These are phyloP conservation scores for Fusarium sp. DNA, from an alignment of 2,329 filamentous ascomycete genomes.

Conservation along the genomic window DNA sequence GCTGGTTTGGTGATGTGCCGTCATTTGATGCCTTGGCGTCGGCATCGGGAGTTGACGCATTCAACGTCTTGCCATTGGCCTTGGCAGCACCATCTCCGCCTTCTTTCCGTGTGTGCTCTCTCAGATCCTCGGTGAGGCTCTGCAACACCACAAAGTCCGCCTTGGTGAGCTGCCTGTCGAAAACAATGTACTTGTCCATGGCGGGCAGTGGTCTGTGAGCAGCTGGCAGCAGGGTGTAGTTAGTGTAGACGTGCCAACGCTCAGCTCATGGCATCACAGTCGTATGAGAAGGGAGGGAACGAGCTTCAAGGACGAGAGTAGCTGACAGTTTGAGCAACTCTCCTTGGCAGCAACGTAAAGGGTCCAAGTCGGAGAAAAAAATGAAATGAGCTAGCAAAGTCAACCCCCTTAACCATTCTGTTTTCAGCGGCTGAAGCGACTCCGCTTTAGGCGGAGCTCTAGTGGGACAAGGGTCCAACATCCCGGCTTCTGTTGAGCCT, in stretches of 20 bases:
- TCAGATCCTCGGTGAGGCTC: slow-evolving; percentile 25
- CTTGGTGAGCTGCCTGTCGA: slow-evolving; percentile 4
- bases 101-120: slow-evolving; percentile 10
- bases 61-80: not conserved
- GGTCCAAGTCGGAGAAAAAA: not conserved
- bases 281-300: not conserved
- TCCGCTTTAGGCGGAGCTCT: not conserved
- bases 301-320: not conserved
- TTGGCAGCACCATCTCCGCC: slow-evolving; percentile 1
- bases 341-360: not conserved
- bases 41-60: not conserved
- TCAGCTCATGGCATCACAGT: not conserved
- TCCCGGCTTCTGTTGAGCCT: not conserved
- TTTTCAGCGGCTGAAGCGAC: not conserved
- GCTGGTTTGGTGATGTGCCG: not conserved
- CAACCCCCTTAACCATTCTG: slow-evolving; percentile 1
- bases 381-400: not conserved
- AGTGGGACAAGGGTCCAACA: not conserved
- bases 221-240: not conserved
- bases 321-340: not conserved
- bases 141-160: slow-evolving; percentile 7
- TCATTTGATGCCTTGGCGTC: not conserved
- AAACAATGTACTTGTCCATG: slow-evolving; percentile 5
- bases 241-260: not conserved
- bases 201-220: not conserved